Percentiles rank a stretch among this genome's conserved stretches.
phyloP scores from a whole-genome alignment of 2,329 filamentous ascomycete genomes.

The Ceratocystis huliohia region DNA sequence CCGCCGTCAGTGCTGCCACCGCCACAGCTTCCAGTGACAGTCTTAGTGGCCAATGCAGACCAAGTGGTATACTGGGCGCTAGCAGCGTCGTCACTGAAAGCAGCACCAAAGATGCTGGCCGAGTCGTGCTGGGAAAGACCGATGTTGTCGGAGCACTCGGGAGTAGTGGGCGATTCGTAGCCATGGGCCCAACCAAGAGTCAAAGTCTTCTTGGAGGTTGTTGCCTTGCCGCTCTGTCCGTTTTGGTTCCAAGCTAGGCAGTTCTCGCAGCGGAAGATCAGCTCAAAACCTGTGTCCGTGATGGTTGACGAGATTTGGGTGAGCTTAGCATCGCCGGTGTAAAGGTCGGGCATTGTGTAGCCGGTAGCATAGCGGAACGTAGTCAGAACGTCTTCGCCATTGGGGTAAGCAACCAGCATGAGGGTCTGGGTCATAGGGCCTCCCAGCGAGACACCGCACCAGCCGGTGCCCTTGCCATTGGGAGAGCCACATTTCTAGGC shows the following conservation, averaged over 20 bases:
- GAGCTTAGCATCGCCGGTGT: constrained; percentile 49
- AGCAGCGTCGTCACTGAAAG: constrained; percentile 26
- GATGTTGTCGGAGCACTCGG: constrained; percentile 33
- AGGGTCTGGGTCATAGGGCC: constrained; percentile 46
- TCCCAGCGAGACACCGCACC: constrained; percentile 45
- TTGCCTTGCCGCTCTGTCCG: constrained; percentile 32
- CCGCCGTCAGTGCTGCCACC: background rate
- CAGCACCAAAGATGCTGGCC: constrained; percentile 33
- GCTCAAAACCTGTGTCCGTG: constrained; percentile 44
- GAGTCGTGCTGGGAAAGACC: constrained; percentile 42
- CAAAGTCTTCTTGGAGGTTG: constrained; percentile 34
- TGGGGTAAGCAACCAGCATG: constrained; percentile 46
- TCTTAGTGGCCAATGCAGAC: constrained; percentile 34
- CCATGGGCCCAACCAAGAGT: constrained; percentile 47
- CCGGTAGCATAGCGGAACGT: constrained; percentile 46
- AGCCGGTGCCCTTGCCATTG: constrained; percentile 33
- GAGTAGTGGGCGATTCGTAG: constrained; percentile 32
- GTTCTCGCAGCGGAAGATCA: constrained; percentile 33
- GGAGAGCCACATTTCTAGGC: constrained; percentile 17
- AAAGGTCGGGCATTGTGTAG: constrained; percentile 45
- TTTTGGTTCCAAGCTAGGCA: constrained; percentile 39
- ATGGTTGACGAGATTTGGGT: constrained; percentile 47
- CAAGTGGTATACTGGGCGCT: constrained; percentile 30
- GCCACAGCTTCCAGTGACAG: constrained; percentile 29
- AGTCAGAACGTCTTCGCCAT: constrained; percentile 41